phyloP scores from a whole-genome alignment of 1,284 basidiomycete genomes.

The Somion occarium region DNA sequence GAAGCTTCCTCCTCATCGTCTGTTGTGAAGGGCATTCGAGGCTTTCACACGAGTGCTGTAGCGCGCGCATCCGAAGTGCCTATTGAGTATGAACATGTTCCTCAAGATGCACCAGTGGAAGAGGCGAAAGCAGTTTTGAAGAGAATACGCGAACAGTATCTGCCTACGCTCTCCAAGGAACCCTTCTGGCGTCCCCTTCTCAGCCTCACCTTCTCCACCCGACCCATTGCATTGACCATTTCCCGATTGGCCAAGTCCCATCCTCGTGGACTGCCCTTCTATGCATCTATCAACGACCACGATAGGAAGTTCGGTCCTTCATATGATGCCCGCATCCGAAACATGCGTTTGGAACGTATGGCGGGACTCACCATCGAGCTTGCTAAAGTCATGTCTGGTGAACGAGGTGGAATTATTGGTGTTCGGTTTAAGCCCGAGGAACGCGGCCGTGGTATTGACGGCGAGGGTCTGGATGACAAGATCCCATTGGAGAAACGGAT shows the following conservation, averaged over 20 bases:
- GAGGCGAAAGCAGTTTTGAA: not conserved
- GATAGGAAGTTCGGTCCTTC: conserved; percentile 31
- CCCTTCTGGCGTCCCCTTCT: conserved; percentile 41
- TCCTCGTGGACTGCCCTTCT: conserved; percentile 33
- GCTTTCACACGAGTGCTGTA: conserved; percentile 21
- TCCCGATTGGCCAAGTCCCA: conserved; percentile 29
- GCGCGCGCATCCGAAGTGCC: conserved; percentile 9
- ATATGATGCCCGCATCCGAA: conserved; percentile 32
- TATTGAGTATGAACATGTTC: not conserved
- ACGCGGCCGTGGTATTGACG: conserved; percentile 30
- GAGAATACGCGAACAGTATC: conserved; percentile 21
- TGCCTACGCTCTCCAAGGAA: conserved; percentile 22
- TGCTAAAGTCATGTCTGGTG: conserved; percentile 26
- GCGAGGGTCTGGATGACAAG: conserved; percentile 31
- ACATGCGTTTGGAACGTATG: conserved; percentile 33
- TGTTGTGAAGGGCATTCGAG: conserved; percentile 11
- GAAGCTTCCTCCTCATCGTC: conserved; percentile 1
- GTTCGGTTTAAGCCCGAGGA: conserved; percentile 26
- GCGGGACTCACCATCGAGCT: conserved; percentile 24
- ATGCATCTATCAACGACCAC: conserved; percentile 27
- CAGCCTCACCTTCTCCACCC: conserved; percentile 36
- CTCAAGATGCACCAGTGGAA: not conserved
- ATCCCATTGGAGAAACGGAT: conserved; percentile 27
- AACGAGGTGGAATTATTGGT: conserved; percentile 32
- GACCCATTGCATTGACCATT: conserved; percentile 37